Conservation (phyloP, 2,329 filamentous ascomycete species). For the Karstenula rhodostoma region DNA sequence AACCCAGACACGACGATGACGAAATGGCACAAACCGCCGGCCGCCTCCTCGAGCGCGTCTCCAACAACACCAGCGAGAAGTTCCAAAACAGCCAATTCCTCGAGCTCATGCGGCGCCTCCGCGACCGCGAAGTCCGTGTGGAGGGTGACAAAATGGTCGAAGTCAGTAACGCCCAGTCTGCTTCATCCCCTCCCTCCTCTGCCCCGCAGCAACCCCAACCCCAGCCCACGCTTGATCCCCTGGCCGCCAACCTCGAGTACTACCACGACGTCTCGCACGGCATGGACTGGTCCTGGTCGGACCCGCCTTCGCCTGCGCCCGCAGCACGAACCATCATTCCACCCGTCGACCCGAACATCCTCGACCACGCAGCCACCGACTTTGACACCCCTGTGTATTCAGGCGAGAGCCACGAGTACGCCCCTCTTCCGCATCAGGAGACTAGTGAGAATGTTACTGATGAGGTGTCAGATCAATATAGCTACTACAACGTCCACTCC, state of each 20-base stretch:
- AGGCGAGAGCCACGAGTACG: constrained; percentile 22
- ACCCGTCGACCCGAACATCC: constrained; percentile 37
- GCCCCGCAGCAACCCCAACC: background rate
- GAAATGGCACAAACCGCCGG: constrained; percentile 77
- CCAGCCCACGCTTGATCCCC: background rate
- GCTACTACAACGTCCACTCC: constrained; percentile 33
- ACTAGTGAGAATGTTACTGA: constrained; percentile 33
- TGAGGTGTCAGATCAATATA: constrained; percentile 42
- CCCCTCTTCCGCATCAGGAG: constrained; percentile 16
- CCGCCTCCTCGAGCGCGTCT: constrained; percentile 72
- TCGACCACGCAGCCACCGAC: constrained; percentile 39
- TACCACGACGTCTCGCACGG: background rate
- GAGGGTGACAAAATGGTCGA: constrained; percentile 74
- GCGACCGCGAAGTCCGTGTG: constrained; percentile 75
- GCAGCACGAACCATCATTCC: constrained; percentile 26
- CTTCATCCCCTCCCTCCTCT: constrained; percentile 14
- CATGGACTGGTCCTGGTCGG: constrained; percentile 7
- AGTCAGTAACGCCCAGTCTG: constrained; percentile 42
- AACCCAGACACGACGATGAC: constrained; percentile 61
- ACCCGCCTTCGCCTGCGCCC: constrained; percentile 11
- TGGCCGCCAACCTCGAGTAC: background rate
- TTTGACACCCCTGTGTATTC: constrained; percentile 42
- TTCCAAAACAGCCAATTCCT: constrained; percentile 82
- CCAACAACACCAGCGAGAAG: constrained; percentile 73
- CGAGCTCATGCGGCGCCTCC: constrained; percentile 76